Percentiles rank a stretch among this genome's conserved stretches.
phyloP scores from a whole-genome alignment of 2,329 filamentous ascomycete genomes.

The Pezizomycotina sp. region DNA sequence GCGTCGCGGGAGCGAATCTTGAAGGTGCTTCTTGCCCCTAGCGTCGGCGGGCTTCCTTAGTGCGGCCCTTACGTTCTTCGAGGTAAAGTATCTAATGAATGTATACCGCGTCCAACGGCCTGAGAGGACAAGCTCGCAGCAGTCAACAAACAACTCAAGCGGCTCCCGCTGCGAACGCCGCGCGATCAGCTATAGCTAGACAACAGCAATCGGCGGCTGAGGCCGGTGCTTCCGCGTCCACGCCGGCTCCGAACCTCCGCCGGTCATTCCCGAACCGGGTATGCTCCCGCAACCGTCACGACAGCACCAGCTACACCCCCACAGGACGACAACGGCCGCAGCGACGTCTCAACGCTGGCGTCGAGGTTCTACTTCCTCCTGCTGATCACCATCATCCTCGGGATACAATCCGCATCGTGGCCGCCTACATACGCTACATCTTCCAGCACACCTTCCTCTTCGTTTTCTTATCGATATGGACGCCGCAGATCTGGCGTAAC shows the following conservation, averaged over 20 bases:
- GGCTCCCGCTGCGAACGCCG: constrained; percentile 11
- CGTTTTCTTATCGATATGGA: constrained; percentile 75
- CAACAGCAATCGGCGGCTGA: constrained; percentile 23
- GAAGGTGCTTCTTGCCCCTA: constrained; percentile 22
- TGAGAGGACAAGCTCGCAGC: constrained; percentile 17
- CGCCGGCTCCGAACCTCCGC: constrained; percentile 24
- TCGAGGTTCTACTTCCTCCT: constrained; percentile 42
- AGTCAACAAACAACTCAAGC: constrained; percentile 9
- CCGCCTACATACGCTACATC: constrained; percentile 35
- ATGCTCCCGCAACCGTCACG: constrained; percentile 16
- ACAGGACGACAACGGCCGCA: constrained; percentile 16
- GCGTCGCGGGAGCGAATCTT: constrained; percentile 22
- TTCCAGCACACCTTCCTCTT: constrained; percentile 51
- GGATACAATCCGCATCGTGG: constrained; percentile 45
- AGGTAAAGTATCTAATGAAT: constrained; percentile 24
- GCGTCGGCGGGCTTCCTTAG: constrained; percentile 25
- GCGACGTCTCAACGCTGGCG: constrained; percentile 38
- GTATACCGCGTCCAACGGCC: constrained; percentile 25
- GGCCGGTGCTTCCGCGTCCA: constrained; percentile 23
- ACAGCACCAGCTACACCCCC: constrained; percentile 7
- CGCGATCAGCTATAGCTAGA: too few relatives aligned
- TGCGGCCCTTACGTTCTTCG: constrained; percentile 24
- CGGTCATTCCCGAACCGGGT: constrained; percentile 24
- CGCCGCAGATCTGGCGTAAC: constrained; percentile 83
- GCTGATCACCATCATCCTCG: constrained; percentile 41